Evolutionary conservation across 1,284 basidiomycete species (phyloP).

Genomic region (Apiotrichum gamsii): DNA sequence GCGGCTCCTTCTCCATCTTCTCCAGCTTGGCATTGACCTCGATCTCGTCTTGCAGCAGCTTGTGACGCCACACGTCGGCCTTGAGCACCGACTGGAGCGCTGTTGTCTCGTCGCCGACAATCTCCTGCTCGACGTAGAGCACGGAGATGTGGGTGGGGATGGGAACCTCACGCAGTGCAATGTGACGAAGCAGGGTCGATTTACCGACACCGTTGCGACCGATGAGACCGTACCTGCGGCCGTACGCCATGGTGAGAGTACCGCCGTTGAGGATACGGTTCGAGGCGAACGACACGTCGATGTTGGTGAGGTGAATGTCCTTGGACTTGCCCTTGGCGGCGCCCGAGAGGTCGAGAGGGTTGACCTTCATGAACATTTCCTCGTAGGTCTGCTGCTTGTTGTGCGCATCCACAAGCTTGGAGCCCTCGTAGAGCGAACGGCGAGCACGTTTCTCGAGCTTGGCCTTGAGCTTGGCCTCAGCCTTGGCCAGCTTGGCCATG

Average conservation of each 20-base stretch:
- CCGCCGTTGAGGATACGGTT: constrained; percentile 78
- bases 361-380: constrained; percentile 99
- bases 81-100: constrained; percentile 92
- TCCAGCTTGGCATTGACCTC: constrained; percentile 52
- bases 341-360: constrained; percentile 78
- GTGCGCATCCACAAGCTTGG: constrained; percentile 87
- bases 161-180: constrained; percentile 90
- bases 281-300: constrained; percentile 91
- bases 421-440: constrained; percentile 88
- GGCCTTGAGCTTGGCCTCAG: constrained; percentile 93
- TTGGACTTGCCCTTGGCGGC: constrained; percentile 85
- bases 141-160: constrained; percentile 93
- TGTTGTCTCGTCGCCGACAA: constrained; percentile 83
- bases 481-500: constrained; percentile 95
- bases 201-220: constrained; percentile 84
- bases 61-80: constrained; percentile 93
- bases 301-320: constrained; percentile 90
- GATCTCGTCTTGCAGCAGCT: constrained; percentile 18
- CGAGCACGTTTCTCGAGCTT: constrained; percentile 93
- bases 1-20: constrained; percentile 55
- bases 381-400: constrained; percentile 96
- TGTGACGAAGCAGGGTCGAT: constrained; percentile 91
- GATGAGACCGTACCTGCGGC: constrained; percentile 71
- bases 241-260: constrained; percentile 79
- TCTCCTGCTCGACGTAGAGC: constrained; percentile 95